Conservation (phyloP, 2,329 filamentous ascomycete species). For the Hymenoscyphus linearis region DNA sequence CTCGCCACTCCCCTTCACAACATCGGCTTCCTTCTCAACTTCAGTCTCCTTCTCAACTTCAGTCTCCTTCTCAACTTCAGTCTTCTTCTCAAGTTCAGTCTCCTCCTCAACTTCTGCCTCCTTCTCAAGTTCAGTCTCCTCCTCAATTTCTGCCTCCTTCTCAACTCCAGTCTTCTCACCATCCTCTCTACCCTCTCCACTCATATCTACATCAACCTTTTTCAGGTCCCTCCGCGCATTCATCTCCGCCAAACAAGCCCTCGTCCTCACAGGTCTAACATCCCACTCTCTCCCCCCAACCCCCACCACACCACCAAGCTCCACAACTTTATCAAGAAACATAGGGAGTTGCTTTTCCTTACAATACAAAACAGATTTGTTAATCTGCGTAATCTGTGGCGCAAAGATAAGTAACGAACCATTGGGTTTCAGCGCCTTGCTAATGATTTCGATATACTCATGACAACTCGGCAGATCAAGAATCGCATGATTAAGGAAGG, state of each 20-base stretch:
- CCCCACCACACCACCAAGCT: constrained; percentile 47
- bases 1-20: constrained; percentile 3
- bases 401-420: constrained; percentile 66
- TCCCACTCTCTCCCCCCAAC: constrained; percentile 58
- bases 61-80: neutral
- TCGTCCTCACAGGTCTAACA: constrained; percentile 43
- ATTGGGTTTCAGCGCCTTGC: constrained; percentile 55
- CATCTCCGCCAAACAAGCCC: constrained; percentile 24
- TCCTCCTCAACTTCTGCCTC: neutral
- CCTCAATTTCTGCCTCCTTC: neutral
- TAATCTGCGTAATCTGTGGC: constrained; percentile 74
- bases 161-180: neutral
- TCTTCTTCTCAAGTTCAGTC: neutral
- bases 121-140: neutral
- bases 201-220: neutral
- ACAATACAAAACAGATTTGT: constrained; percentile 53
- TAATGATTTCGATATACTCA: constrained; percentile 42
- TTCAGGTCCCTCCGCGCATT: constrained; percentile 3
- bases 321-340: constrained; percentile 53
- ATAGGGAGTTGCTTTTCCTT: constrained; percentile 48
- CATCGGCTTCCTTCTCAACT: no score
- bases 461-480: constrained; percentile 67
- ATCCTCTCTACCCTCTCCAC: no score
- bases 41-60: neutral
- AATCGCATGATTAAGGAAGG: constrained; percentile 67